Conservation (phyloP, 495 filamentous ascomycete species). For the Penicillium salamii region DNA sequence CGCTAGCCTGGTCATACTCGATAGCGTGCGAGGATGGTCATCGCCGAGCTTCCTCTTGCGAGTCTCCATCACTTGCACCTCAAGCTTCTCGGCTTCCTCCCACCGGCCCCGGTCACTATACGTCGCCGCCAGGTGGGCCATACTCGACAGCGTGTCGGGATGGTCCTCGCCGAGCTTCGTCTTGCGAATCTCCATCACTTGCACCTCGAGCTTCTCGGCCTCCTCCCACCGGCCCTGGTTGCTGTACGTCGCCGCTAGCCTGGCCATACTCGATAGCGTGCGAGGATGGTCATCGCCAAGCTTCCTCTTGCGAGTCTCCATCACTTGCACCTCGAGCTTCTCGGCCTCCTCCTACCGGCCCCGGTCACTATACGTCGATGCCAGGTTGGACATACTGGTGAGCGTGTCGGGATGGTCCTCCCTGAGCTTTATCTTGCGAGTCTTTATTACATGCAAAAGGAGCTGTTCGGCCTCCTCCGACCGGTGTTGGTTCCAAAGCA, state of each 20-base stretch:
- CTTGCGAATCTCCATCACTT: constrained; percentile 2
- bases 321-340: background rate
- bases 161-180: background rate
- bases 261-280: background rate
- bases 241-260: background rate
- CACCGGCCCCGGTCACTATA: too few species aligned
- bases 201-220: constrained; percentile 9
- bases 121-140: background rate
- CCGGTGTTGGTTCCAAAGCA: background rate
- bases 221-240: constrained; percentile 24
- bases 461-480: background rate
- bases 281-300: too few species aligned
- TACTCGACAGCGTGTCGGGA: background rate
- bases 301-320: background rate
- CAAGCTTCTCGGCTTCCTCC: too few species aligned
- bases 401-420: background rate
- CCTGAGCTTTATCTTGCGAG: constrained; percentile 15
- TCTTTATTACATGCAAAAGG: background rate
- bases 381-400: background rate
- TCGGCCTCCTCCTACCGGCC: background rate
- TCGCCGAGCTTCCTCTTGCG: too few species aligned
- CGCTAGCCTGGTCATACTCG: too few species aligned
- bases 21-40: too few species aligned
- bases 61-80: too few species aligned
- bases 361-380: background rate